phyloP scores from a whole-genome alignment of 148 eudicot genomes.

The Vaccinium macrocarpon region DNA sequence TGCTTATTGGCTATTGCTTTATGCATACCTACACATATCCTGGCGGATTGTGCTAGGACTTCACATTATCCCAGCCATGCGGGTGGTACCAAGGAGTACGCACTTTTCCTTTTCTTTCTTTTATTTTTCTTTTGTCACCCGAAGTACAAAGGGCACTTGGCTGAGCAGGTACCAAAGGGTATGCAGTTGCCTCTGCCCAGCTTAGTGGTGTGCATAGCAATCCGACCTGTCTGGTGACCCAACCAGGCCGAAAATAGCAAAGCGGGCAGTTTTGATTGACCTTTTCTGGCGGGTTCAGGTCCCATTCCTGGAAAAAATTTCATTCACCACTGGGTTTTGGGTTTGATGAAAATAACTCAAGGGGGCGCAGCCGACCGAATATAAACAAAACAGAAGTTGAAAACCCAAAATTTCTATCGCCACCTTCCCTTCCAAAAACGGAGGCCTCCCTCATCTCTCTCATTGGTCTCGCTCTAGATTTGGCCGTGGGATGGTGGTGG shows the following conservation, averaged over 20 bases:
- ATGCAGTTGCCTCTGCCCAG: background rate
- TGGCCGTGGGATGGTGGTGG: no score
- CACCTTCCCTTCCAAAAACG: background rate
- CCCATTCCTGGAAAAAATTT: background rate
- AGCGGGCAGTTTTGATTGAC: background rate
- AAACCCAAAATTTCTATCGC: background rate
- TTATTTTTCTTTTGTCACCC: background rate
- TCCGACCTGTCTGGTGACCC: background rate
- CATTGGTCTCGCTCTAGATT: no score
- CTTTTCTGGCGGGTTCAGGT: background rate
- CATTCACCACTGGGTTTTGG: background rate
- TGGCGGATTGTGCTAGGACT: no score
- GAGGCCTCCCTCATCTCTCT: background rate
- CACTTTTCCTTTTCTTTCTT: no score
- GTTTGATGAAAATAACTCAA: background rate
- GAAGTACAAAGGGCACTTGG: background rate
- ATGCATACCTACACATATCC: no score
- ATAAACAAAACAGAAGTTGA: background rate
- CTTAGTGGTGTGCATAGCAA: background rate
- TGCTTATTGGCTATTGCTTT: no score
- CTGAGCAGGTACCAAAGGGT: background rate
- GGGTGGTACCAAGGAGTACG: no score
- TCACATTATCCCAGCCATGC: no score
- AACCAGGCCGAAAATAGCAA: background rate
- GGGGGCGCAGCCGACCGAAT: background rate